phyloP scores from a whole-genome alignment of 345 rosid genomes.

The Eucalyptus melliodora region DNA sequence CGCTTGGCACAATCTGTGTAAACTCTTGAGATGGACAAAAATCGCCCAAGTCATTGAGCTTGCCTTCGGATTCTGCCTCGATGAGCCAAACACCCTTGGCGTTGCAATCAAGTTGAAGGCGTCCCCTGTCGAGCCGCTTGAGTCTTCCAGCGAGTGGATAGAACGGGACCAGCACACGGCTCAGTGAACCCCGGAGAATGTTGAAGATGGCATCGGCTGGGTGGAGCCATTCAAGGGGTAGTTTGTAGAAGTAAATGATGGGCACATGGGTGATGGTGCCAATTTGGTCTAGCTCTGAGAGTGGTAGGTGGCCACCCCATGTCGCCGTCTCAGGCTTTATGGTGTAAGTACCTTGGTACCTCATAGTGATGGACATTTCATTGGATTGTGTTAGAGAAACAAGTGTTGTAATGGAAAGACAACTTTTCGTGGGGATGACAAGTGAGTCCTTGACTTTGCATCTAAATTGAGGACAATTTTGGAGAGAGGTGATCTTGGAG shows the following conservation, averaged over 20 bases:
- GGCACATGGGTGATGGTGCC: constrained; percentile 48
- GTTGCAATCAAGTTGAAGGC: constrained; percentile 37
- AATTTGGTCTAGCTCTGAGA: constrained; percentile 45
- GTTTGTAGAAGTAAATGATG: constrained; percentile 41
- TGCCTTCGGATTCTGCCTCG: constrained; percentile 26
- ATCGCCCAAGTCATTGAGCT: constrained; percentile 21
- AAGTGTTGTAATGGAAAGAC: neutral
- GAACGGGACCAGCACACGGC: constrained; percentile 22
- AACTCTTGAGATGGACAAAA: constrained; percentile 11
- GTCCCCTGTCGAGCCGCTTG: constrained; percentile 21
- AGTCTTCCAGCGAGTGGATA: constrained; percentile 57
- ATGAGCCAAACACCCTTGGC: constrained; percentile 16
- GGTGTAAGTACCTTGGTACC: neutral
- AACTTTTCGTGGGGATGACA: neutral
- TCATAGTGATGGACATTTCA: neutral
- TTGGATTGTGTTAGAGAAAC: neutral
- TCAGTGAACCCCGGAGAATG: constrained; percentile 22
- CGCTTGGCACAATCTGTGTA: constrained; percentile 14
- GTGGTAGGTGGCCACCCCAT: constrained; percentile 5
- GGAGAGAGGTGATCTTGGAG: neutral
- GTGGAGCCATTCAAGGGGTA: constrained; percentile 4
- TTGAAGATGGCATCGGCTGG: neutral
- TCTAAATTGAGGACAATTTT: neutral
- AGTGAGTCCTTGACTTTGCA: neutral
- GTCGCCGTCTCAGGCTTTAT: constrained; percentile 33